phyloP scores from a whole-genome alignment of 169 alveolate genomes.

The Cryptosporidium xiaoi region DNA sequence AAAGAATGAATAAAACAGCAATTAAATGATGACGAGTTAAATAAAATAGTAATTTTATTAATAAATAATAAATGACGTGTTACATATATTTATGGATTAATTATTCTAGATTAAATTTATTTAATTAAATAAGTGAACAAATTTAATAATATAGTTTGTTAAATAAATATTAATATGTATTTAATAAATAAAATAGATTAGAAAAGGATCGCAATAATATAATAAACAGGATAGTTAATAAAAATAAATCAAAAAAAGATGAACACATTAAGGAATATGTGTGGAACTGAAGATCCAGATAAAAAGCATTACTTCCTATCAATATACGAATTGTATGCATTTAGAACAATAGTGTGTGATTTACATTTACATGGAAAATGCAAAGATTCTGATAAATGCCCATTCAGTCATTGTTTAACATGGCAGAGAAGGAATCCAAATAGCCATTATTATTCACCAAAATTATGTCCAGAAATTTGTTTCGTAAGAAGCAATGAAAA shows the following conservation, averaged over 20 bases:
- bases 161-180: neutral
- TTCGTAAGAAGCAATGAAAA: constrained; percentile 77
- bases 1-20: too few species aligned
- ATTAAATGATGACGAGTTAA: too few species aligned
- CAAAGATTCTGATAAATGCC: constrained; percentile 86
- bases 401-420: constrained; percentile 88
- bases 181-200: constrained; percentile 18
- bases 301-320: constrained; percentile 61
- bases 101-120: neutral
- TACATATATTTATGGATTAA: constrained; percentile 5
- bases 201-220: constrained; percentile 22
- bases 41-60: neutral
- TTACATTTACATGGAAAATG: constrained; percentile 84
- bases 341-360: constrained; percentile 86
- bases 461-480: constrained; percentile 80
- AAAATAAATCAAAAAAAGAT: neutral
- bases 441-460: constrained; percentile 78
- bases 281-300: constrained; percentile 42
- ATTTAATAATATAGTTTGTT: too few species aligned
- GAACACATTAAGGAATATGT: constrained; percentile 1
- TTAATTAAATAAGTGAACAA: neutral
- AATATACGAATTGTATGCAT: constrained; percentile 82
- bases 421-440: constrained; percentile 90
- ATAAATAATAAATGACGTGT: constrained; percentile 34
- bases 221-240: neutral